phyloP scores from a whole-genome alignment of 1,139 yeast genomes.

The Scheffersomyces titani region DNA sequence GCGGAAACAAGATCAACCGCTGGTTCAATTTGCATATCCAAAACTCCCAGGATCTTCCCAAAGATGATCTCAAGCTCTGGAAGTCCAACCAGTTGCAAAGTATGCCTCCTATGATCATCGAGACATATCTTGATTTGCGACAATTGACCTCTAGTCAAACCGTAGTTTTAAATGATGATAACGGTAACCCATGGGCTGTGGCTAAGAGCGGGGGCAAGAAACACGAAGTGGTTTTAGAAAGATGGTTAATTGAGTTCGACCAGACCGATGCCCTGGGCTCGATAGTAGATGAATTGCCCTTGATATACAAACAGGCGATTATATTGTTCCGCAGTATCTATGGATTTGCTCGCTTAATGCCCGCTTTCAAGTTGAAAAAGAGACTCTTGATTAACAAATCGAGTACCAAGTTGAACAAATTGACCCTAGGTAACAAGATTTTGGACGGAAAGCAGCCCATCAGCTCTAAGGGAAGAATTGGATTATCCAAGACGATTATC shows the following conservation, averaged over 20 bases:
- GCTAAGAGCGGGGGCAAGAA: conserved; percentile 55
- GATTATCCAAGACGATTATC: conserved; percentile 69
- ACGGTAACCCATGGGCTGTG: conserved; percentile 51
- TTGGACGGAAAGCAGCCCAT: conserved; percentile 79
- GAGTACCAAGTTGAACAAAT: conserved; percentile 16
- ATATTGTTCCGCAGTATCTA: conserved; percentile 73
- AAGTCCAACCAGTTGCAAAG: conserved; percentile 39
- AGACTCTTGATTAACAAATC: conserved; percentile 18
- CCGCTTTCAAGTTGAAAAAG: conserved; percentile 60
- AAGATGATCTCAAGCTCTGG: conserved; percentile 68
- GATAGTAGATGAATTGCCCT: conserved; percentile 56
- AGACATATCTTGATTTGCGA: conserved; percentile 76
- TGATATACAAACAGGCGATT: conserved; percentile 73
- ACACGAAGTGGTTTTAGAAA: conserved; percentile 81
- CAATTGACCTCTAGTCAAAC: conserved; percentile 60
- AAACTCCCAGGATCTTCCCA: conserved; percentile 43
- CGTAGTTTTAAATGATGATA: conserved; percentile 58
- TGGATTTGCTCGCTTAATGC: conserved; percentile 68
- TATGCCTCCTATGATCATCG: conserved; percentile 81
- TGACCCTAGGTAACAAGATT: conserved; percentile 59
- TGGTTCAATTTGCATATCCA: conserved; percentile 71
- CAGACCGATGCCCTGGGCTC: conserved; percentile 28
- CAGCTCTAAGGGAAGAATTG: conserved; percentile 79
- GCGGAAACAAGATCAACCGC: conserved; percentile 37
- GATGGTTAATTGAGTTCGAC: conserved; percentile 89